Evolutionary conservation across 495 filamentous ascomycete species (phyloP), one percentile per base, ranked within the genome.

Genomic region (Daldinia concentrica): DNA sequence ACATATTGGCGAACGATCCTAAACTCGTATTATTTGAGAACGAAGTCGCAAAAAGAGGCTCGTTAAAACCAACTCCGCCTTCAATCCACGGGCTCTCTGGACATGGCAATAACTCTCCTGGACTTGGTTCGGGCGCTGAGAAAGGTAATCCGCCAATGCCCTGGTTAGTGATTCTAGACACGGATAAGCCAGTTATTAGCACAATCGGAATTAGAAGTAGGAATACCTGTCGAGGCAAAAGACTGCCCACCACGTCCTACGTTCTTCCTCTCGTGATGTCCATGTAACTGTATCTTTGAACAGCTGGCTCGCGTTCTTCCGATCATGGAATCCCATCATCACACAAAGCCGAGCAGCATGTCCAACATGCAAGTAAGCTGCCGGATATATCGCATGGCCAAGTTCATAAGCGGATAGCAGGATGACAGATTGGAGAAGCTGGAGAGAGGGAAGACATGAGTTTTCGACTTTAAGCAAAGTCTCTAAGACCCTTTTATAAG

Each of bases 301-400:
- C 24, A 83, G 67, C 43, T 79, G 73, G 15, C 70, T 34, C 12
- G 72, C 73, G 43, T 77, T 62, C 24, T 74, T 69, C 29, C 72
- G 51, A n/a, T 76, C 76, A 71, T 82, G 80, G 6, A 87, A 77
- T 1, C 83, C 84, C 55, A 86, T 75, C 41, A 85, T 79, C 50
- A 82, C 72, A 30, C 79, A 81, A 54, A 83, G 76, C 29, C 81
- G 64, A 9, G 79, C 79, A 55, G 79, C 81, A 64, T 78, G 73
- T 2, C 81, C 83, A 41, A 80, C 74, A 34, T 75, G 75, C 39
- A 85, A 73, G 45, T 80, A 83, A 3, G 82, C 82, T 15, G 82
- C 80, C 0, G 83, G 82, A 34, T 83, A 83, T 63, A 85, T 80
- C 5, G 78, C 76, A 61, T 85, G 82, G 3, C 83, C 80, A 43